Evolutionary conservation across 2,329 filamentous ascomycete species (phyloP).

Genomic region (Lojkania enalia): DNA sequence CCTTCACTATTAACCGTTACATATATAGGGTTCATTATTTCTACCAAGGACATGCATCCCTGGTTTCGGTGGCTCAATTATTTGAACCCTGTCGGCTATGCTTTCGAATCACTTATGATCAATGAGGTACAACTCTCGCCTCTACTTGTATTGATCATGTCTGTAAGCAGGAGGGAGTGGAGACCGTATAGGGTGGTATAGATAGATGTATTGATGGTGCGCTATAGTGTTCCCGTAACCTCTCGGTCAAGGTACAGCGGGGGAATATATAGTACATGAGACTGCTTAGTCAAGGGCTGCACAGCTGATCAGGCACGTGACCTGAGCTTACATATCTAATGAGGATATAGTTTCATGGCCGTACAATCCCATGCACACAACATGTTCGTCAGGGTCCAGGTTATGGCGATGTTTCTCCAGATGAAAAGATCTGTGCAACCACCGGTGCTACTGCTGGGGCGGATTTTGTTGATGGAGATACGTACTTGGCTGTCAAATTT

Average conservation of each 20-base stretch:
- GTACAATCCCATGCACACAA: conserved; percentile 55
- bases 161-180: too few relatives aligned
- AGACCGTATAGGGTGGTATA: too few relatives aligned
- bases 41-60: conserved; percentile 57
- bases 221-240: too few relatives aligned
- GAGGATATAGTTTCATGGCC: conserved; percentile 64
- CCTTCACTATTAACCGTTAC: too few relatives aligned
- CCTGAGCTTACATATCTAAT: conserved; percentile 54
- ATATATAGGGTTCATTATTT: conserved; percentile 69
- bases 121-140: too few relatives aligned
- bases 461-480: conserved; percentile 11
- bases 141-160: not conserved
- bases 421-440: conserved; percentile 5
- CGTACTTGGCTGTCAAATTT: conserved; percentile 22
- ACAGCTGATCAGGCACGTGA: too few relatives aligned
- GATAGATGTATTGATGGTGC: too few relatives aligned
- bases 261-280: too few relatives aligned
- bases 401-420: conserved; percentile 33
- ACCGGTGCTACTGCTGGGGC: conserved; percentile 6
- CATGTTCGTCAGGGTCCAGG: conserved; percentile 44
- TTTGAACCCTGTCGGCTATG: conserved; percentile 73
- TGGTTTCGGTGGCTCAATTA: conserved; percentile 60
- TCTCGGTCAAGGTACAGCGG: too few relatives aligned
- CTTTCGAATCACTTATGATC: conserved; percentile 74
- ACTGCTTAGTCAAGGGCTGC: too few relatives aligned